Evolutionary conservation across 2,329 filamentous ascomycete species (phyloP), one percentile per base, ranked within the genome.

Genomic region (Fusarium sp.): DNA sequence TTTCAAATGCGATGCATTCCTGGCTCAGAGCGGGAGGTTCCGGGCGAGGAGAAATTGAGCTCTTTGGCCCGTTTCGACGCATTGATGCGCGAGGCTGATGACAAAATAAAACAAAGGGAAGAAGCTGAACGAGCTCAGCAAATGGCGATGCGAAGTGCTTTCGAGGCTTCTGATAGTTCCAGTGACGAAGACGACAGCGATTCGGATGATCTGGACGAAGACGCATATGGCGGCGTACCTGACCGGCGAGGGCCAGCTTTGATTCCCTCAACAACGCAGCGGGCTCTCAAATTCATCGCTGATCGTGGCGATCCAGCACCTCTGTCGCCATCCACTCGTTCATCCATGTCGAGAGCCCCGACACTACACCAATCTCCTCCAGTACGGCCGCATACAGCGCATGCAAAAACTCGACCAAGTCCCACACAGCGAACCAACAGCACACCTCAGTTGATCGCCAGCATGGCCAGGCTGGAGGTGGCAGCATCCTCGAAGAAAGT

Each of bases 1-100:
- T 91, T 91, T 71, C 87, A 89, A 70, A 78, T 91, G 78, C 83
- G 86, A 10, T 87, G 81, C 59, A 89, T 91, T 34, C 88, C 88
- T 16, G 88, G 88, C 8, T 86, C 86, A 4, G 87, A 88, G 12
- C 78, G 79, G 9, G 81, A 85, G 50, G 70, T 83, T 3, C 83
- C 84, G 1, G 88, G 88, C 6, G 87, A 89, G 64, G 87, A 89
- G 69, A 89, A 89, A 61, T 79, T 90, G 16, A 90, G 85, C 68
- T 91, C 88, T 1, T 81, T 91, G 33, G 89, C 88, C 11, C 83
- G 87, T 23, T 91, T 91, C 55, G 89, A 91, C 54, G 88, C 88
- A 4, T 76, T 91, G 42, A 91, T 91, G 89, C 81, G 83, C 23
- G 86, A 90, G 69, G 81, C 81, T 20, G 89, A 91, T 38, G 82